phyloP scores from a whole-genome alignment of 2,329 filamentous ascomycete genomes.

The Penicillium aurantiogriseum region DNA sequence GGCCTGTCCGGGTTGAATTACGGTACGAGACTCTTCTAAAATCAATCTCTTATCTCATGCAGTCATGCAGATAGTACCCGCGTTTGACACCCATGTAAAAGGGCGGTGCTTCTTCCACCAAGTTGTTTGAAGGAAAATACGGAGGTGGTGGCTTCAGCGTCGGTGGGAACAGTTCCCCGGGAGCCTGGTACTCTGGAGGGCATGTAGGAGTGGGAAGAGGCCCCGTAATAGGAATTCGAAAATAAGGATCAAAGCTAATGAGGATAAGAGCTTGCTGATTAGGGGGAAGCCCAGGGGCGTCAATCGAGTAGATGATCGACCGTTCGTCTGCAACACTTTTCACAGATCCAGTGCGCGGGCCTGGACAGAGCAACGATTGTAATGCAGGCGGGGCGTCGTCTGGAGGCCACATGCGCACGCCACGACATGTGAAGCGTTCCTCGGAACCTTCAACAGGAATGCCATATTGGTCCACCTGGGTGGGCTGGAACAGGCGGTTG shows the following conservation, averaged over 20 bases:
- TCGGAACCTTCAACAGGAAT: constrained; percentile 36
- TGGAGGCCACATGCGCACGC: constrained; percentile 44
- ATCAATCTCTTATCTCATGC: constrained; percentile 7
- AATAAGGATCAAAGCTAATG: constrained; percentile 42
- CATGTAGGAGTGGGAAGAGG: constrained; percentile 3
- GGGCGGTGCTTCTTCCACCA: constrained; percentile 11
- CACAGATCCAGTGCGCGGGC: constrained; percentile 32
- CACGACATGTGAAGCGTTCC: constrained; percentile 40
- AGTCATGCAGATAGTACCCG: constrained; percentile 22
- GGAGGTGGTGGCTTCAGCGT: neutral
- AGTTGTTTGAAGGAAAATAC: neutral
- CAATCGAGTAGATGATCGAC: constrained; percentile 42
- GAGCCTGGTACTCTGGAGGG: neutral
- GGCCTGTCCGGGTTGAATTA: neutral
- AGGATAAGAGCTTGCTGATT: constrained; percentile 36
- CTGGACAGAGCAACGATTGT: constrained; percentile 41
- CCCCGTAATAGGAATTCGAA: constrained; percentile 26
- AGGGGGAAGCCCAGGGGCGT: constrained; percentile 23
- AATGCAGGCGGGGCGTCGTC: constrained; percentile 40
- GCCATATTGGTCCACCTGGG: constrained; percentile 26
- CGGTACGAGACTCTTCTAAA: neutral
- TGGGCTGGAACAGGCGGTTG: constrained; percentile 32
- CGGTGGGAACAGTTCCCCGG: neutral
- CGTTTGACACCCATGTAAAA: constrained; percentile 18
- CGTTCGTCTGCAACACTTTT: constrained; percentile 41